phyloP scores from a whole-genome alignment of 495 filamentous ascomycete species.

The Articulospora tetracladia region DNA sequence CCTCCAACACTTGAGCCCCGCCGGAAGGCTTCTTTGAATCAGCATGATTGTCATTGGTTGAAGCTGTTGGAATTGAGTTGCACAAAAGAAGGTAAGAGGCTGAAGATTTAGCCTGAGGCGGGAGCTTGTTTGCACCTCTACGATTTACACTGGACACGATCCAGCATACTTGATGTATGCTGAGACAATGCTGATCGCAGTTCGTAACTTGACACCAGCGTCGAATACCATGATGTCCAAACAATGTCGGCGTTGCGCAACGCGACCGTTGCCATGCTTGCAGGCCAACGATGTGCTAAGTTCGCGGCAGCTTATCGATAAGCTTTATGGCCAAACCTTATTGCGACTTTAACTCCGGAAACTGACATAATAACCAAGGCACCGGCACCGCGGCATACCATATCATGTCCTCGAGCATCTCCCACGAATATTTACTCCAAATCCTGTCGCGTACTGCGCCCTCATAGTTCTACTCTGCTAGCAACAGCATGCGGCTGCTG shows the following conservation, averaged over 20 bases:
- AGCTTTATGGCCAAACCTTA: not conserved
- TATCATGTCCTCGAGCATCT: too few species aligned
- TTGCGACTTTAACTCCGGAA: not conserved
- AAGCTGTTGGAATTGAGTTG: not conserved
- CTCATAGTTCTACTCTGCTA: not conserved
- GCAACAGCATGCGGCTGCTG: too few species aligned
- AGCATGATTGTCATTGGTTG: slow-evolving; percentile 5
- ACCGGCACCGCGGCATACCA: not conserved
- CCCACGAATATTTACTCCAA: too few species aligned
- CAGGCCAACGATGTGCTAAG: not conserved
- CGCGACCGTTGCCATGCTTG: not conserved
- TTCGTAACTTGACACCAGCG: not conserved
- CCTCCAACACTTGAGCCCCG: not conserved
- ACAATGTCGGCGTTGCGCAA: not conserved
- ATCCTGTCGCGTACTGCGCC: too few species aligned
- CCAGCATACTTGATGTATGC: not conserved
- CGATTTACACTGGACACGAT: not conserved
- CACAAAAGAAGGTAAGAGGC: slow-evolving; percentile 1
- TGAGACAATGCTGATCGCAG: not conserved
- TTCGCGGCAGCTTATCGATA: not conserved
- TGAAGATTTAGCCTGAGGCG: not conserved
- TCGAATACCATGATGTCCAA: too few species aligned
- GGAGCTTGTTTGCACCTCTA: not conserved
- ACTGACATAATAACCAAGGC: not conserved
- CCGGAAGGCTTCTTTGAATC: slow-evolving; percentile 1